Evolutionary conservation across 2,329 filamentous ascomycete genomes (phyloP), one percentile per base, ranked within the genome.

Genomic region (Alternaria infectoria): DNA sequence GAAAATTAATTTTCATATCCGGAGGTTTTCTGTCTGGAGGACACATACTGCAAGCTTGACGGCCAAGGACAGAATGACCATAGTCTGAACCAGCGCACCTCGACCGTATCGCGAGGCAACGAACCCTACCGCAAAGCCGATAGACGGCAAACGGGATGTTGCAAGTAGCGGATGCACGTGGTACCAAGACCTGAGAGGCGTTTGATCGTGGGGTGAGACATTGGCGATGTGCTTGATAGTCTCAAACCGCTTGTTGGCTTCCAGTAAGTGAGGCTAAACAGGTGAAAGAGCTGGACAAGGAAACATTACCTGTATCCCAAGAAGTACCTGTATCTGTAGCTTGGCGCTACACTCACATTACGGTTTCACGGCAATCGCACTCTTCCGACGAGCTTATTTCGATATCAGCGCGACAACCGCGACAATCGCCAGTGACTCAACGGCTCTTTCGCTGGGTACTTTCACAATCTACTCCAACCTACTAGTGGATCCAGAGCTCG

Each of bases 161-260:
- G 25, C 25, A 2, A 15, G 25, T 13, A 44, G 21, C 36, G 25
- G 19, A 45, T 15, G 47, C 49, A 25, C 17, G 11, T 45, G 19
- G 32, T 17, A 25, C 9, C 36, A 43, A 26, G 19, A 6, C 6
- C 36, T 30, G n/a, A 30, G 10, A n/a, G 25, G 17, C 12, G 40
- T 32, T 60, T 55, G 30, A 21, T 23, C n/a, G 17, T 21, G 28
- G 43, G 47, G 15, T 60, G 23, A 30, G 43, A 55, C 28, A 60
- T 43, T 43, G 21, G 23, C 25, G n/a, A 46, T 17, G 40, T 52
- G 62, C 54, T 64, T 61, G 62, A 54, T n/a, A 21, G 54, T 47
- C 36, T 52, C 58, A 61, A 64, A 57, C 61, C 32, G 61, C 47
- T 64, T 64, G 57, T 54, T 57, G 30, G 15, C 25, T 19, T 40